phyloP scores from a whole-genome alignment of 257 asterid species.

The Haberlea rhodopensis region DNA sequence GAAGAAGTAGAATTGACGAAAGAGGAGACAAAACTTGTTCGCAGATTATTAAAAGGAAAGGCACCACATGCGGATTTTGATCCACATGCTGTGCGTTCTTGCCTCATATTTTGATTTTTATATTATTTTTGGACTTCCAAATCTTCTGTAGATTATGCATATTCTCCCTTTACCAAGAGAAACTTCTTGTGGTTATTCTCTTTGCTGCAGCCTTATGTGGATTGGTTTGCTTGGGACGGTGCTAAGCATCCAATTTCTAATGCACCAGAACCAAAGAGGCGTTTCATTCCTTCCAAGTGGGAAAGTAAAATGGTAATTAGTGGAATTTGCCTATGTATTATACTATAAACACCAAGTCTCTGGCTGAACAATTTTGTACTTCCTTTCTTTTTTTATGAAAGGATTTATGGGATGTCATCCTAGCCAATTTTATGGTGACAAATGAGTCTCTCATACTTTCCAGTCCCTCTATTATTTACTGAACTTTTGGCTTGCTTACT shows the following conservation, averaged over 20 bases:
- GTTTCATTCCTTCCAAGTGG: conserved; percentile 92
- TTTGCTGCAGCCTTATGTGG: conserved; percentile 70
- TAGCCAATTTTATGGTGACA: not conserved
- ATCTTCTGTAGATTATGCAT: conserved; percentile 17
- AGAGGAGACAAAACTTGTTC: conserved; percentile 57
- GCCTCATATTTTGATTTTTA: conserved; percentile 8
- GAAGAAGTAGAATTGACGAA: conserved; percentile 87
- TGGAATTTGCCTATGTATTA: conserved; percentile 10
- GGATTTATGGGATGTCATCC: not conserved
- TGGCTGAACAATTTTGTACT: conserved; percentile 8
- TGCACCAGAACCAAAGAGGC: conserved; percentile 98
- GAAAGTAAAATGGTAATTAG: conserved; percentile 72
- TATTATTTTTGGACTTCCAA: not conserved
- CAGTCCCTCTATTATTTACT: not conserved
- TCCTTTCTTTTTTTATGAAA: conserved; percentile 15
- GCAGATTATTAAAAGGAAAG: conserved; percentile 71
- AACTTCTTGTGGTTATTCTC: conserved; percentile 17
- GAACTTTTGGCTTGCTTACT: conserved; percentile 2
- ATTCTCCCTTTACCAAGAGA: conserved; percentile 21
- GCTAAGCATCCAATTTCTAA: conserved; percentile 83
- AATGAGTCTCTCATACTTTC: not conserved
- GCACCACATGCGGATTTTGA: conserved; percentile 95
- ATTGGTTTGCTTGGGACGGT: conserved; percentile 75
- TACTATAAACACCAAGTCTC: conserved; percentile 3
- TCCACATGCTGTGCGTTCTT: conserved; percentile 73